phyloP scores from a whole-genome alignment of 1,284 basidiomycete species.

The Erythrobasidium hasegawianum region DNA sequence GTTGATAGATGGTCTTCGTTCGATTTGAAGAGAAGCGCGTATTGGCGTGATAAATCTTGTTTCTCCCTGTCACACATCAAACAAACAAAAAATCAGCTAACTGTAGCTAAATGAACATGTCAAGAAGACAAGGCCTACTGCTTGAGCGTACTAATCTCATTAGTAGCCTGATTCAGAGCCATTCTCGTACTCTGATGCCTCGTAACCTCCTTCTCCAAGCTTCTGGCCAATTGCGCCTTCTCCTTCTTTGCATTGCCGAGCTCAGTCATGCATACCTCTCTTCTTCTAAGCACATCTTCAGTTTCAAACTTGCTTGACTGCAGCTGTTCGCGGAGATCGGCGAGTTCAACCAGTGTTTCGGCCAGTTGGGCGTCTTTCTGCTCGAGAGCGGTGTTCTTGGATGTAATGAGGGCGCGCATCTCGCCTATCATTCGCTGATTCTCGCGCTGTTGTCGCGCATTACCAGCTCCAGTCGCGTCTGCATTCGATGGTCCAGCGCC shows the following conservation, averaged over 20 bases:
- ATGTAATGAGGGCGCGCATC: constrained; percentile 14
- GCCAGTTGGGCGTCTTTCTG: neutral
- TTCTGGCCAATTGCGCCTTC: constrained; percentile 7
- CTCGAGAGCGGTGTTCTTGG: constrained; percentile 7
- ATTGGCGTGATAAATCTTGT: too few species aligned
- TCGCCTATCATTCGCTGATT: constrained; percentile 1
- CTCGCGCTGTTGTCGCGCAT: constrained; percentile 5
- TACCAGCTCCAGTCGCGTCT: neutral
- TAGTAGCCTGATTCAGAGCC: neutral
- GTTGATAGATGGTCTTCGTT: neutral
- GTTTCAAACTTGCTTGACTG: neutral
- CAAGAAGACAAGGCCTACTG: constrained; percentile 6
- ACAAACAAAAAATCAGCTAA: too few species aligned
- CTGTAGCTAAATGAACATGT: too few species aligned
- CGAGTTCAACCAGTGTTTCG: neutral
- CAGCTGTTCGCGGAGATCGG: neutral
- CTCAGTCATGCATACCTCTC: neutral
- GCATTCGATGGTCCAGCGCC: too few species aligned
- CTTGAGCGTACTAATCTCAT: constrained; percentile 22
- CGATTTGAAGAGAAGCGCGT: too few species aligned
- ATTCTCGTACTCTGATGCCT: neutral
- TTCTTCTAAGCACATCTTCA: neutral
- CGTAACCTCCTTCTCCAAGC: constrained; percentile 2
- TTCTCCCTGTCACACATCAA: too few species aligned
- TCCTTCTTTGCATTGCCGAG: constrained; percentile 13